Conservation (phyloP, 345 rosid species). For the Eucalyptus lansdowneana region DNA sequence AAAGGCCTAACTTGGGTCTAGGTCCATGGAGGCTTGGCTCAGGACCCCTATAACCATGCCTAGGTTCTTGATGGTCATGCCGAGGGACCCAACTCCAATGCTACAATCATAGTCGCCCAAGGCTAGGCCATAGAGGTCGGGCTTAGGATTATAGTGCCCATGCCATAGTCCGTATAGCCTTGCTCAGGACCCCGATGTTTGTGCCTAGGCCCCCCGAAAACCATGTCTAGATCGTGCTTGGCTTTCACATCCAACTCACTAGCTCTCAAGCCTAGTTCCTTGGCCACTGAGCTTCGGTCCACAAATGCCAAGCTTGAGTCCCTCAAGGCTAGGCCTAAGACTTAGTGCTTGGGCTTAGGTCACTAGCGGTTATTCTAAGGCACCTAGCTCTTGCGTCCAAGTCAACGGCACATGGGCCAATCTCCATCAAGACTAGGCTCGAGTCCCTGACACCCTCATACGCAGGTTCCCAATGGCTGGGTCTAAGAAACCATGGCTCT, state of each 20-base stretch:
- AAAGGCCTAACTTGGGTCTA: no score
- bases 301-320: background rate
- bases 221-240: no score
- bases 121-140: no score
- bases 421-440: background rate
- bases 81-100: accelerated
- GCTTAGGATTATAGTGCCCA: no score
- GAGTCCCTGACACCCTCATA: background rate
- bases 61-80: background rate
- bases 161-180: no score
- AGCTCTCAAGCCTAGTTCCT: background rate
- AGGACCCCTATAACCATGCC: background rate
- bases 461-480: background rate
- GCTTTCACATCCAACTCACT: no score
- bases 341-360: accelerated
- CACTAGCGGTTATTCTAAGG: accelerated
- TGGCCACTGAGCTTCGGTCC: accelerated
- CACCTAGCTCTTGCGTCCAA: background rate
- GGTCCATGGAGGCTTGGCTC: background rate
- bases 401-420: background rate
- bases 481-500: background rate
- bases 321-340: background rate
- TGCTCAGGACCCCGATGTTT: no score
- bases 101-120: no score
- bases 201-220: no score